Conservation (phyloP, 2,329 filamentous ascomycete genomes). For the Paramyrothecium roridum region DNA sequence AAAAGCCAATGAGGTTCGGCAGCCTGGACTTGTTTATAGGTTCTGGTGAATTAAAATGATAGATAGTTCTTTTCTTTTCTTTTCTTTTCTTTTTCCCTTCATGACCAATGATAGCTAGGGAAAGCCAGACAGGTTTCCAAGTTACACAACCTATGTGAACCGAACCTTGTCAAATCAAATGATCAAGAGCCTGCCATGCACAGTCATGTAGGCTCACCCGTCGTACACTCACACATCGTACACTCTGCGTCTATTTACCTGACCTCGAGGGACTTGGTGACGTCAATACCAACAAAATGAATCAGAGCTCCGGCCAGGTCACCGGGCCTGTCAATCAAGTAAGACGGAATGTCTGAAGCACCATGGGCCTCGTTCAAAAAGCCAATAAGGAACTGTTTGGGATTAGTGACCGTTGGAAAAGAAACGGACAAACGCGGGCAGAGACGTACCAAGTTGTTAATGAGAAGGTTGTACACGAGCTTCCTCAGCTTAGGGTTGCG, state of each 20-base stretch:
- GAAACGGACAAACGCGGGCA: too few species aligned
- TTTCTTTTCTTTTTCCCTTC: too few species aligned
- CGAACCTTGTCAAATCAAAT: too few species aligned
- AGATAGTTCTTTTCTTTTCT: too few species aligned
- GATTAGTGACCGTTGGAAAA: background rate
- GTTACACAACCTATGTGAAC: too few species aligned
- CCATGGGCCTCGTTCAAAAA: conserved; percentile 2
- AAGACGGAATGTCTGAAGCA: background rate
- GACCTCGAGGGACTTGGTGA: background rate
- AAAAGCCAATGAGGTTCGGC: too few species aligned
- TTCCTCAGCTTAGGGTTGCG: background rate
- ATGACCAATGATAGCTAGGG: too few species aligned
- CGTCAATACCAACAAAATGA: conserved; percentile 1
- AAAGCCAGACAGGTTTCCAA: too few species aligned
- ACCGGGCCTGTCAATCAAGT: conserved; percentile 1
- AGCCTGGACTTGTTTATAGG: too few species aligned
- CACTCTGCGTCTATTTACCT: background rate
- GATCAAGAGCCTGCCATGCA: too few species aligned
- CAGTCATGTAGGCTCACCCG: too few species aligned
- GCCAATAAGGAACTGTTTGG: conserved; percentile 1
- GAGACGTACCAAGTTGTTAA: conserved; percentile 2
- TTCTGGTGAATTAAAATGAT: too few species aligned
- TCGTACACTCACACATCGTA: background rate
- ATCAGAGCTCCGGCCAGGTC: conserved; percentile 2
- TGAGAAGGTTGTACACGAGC: background rate